Conservation (phyloP, 2,329 filamentous ascomycete species). For the Fusarium irregulare region DNA sequence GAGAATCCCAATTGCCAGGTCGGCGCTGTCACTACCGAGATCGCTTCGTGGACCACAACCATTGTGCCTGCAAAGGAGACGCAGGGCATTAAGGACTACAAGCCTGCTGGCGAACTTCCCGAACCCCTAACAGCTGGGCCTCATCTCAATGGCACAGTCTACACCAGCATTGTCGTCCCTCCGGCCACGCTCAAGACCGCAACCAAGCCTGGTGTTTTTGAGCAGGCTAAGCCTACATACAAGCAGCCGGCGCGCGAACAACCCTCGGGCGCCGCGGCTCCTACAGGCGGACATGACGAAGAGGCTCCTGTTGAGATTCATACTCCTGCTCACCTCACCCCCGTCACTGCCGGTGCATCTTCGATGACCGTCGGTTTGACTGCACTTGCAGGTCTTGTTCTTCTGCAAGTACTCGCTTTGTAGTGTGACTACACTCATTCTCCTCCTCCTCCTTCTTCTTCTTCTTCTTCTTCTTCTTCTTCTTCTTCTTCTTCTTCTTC, state of each 20-base stretch:
- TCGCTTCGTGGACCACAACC: slow-evolving; percentile 41
- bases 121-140: slow-evolving; percentile 18
- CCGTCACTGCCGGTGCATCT: slow-evolving; percentile 62
- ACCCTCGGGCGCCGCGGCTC: slow-evolving; percentile 34
- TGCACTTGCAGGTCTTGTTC: slow-evolving; percentile 43
- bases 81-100: slow-evolving; percentile 19
- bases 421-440: slow-evolving; percentile 29
- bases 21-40: slow-evolving; percentile 49
- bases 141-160: slow-evolving; percentile 21
- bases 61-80: slow-evolving; percentile 35
- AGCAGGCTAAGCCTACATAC: slow-evolving; percentile 27
- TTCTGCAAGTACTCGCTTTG: slow-evolving; percentile 46
- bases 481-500: neutral
- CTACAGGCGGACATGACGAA: slow-evolving; percentile 44
- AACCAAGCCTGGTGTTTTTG: slow-evolving; percentile 34
- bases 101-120: slow-evolving; percentile 25
- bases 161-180: slow-evolving; percentile 26
- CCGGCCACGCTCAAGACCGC: slow-evolving; percentile 34
- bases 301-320: slow-evolving; percentile 29
- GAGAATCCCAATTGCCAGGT: slow-evolving; percentile 62
- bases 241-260: slow-evolving; percentile 16
- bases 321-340: slow-evolving; percentile 45
- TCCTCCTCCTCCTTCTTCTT: too few relatives aligned
- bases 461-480: neutral
- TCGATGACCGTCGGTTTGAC: slow-evolving; percentile 43